phyloP scores from a whole-genome alignment of 768 basidiomycete genomes.

The Pisolithus marmoratus region DNA sequence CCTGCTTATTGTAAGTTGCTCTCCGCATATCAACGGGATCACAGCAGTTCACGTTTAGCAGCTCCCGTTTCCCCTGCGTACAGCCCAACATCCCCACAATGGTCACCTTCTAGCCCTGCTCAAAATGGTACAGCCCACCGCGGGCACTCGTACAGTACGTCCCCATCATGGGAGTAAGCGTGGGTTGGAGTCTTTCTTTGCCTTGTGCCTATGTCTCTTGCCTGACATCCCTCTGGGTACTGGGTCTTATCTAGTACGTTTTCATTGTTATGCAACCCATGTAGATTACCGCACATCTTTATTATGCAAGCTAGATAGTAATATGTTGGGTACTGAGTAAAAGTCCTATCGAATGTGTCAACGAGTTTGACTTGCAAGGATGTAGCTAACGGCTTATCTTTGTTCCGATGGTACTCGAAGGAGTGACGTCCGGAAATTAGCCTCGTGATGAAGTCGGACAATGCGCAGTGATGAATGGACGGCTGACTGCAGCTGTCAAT shows the following conservation, averaged over 20 bases:
- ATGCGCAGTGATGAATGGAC: no score
- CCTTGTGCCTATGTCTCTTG: slow-evolving; percentile 4
- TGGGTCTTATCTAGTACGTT: slow-evolving; percentile 16
- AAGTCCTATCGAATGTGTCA: no score
- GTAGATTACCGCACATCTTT: slow-evolving; percentile 30
- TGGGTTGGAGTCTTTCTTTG: slow-evolving; percentile 7
- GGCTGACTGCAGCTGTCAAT: no score
- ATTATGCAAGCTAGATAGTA: slow-evolving; percentile 16
- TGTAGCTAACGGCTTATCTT: no score
- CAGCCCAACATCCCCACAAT: slow-evolving; percentile 79
- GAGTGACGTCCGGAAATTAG: no score
- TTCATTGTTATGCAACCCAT: slow-evolving; percentile 25
- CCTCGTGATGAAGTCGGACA: no score
- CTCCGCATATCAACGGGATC: neutral
- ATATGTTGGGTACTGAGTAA: neutral
- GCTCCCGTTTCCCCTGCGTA: slow-evolving; percentile 84
- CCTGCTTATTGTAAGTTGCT: slow-evolving; percentile 69
- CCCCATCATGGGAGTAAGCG: slow-evolving; percentile 48
- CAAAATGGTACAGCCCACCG: slow-evolving; percentile 41
- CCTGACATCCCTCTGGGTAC: neutral
- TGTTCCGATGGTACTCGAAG: no score
- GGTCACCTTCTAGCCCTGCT: slow-evolving; percentile 79
- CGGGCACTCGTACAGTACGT: slow-evolving; percentile 39
- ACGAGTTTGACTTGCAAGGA: no score
- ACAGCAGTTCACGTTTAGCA: slow-evolving; percentile 27